Evolutionary conservation across 768 basidiomycete genomes (phyloP).

Genomic region (Kockovaella imperatae): DNA sequence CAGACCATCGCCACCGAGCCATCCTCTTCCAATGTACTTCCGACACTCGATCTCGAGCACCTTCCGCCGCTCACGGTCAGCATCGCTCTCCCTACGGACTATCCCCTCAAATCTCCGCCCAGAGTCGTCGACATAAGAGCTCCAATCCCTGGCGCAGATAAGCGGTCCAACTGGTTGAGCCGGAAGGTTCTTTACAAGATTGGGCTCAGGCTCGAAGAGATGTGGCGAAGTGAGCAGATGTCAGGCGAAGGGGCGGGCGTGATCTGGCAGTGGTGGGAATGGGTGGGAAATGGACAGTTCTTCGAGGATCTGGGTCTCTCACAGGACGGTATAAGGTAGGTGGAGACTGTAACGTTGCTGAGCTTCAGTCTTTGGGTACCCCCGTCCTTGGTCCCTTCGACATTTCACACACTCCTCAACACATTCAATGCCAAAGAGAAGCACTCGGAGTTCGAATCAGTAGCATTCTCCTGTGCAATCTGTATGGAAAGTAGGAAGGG

Average conservation of each 20-base stretch:
- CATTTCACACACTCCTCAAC: slow-evolving; percentile 26
- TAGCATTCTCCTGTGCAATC: slow-evolving; percentile 65
- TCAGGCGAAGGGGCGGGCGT: slow-evolving; percentile 25
- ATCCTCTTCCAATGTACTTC: slow-evolving; percentile 4
- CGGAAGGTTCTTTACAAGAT: slow-evolving; percentile 5
- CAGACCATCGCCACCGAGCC: slow-evolving; percentile 5
- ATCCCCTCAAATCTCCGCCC: slow-evolving; percentile 18
- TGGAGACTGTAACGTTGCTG: neutral
- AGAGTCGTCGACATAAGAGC: slow-evolving; percentile 13
- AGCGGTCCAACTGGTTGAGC: slow-evolving; percentile 17
- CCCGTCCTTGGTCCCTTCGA: slow-evolving; percentile 15
- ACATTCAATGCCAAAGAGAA: slow-evolving; percentile 26
- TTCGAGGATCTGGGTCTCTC: slow-evolving; percentile 19
- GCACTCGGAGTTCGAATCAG: slow-evolving; percentile 52
- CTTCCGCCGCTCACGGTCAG: slow-evolving; percentile 19
- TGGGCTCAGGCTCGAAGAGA: slow-evolving; percentile 8
- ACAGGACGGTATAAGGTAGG: slow-evolving; percentile 19
- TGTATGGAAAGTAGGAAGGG: slow-evolving; percentile 71
- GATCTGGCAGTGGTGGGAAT: slow-evolving; percentile 42
- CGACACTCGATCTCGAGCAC: slow-evolving; percentile 19
- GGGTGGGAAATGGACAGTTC: slow-evolving; percentile 35
- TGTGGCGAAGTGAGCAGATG: slow-evolving; percentile 27
- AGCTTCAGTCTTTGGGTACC: slow-evolving; percentile 20
- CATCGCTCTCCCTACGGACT: slow-evolving; percentile 17
- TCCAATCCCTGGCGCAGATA: slow-evolving; percentile 5